A percentile compares a stretch with the other conserved stretches of the same genome.
phyloP scores from a whole-genome alignment of 306 rosid genomes.

The Myrica gale region DNA sequence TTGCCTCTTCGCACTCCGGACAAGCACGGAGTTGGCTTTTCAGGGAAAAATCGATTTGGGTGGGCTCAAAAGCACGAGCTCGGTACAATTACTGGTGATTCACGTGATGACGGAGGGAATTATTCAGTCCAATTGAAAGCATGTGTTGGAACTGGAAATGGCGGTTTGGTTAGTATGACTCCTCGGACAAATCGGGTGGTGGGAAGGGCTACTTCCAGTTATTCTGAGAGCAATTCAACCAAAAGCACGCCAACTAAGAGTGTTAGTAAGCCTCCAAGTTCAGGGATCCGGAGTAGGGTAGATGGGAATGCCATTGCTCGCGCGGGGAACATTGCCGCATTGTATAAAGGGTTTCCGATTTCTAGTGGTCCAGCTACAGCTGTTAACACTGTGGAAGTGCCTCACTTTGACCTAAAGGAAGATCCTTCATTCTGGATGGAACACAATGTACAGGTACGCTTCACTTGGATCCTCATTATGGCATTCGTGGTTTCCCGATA shows the following conservation, averaged over 20 bases:
- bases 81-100: conserved; percentile 30
- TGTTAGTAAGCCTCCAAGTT: conserved; percentile 65
- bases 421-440: conserved; percentile 95
- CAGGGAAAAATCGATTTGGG: conserved; percentile 51
- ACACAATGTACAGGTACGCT: conserved; percentile 84
- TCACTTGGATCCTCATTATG: conserved; percentile 3
- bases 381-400: conserved; percentile 80
- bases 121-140: conserved; percentile 30
- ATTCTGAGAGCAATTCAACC: conserved; percentile 67
- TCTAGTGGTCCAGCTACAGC: conserved; percentile 45
- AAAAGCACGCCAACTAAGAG: conserved; percentile 88
- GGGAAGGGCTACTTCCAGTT: conserved; percentile 49
- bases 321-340: conserved; percentile 52
- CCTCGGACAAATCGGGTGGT: conserved; percentile 52
- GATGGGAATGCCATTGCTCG: conserved; percentile 62
- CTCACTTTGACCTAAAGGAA: conserved; percentile 96
- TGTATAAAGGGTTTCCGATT: conserved; percentile 74
- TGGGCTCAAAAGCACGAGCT: conserved; percentile 71
- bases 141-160: conserved; percentile 46
- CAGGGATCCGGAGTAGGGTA: conserved; percentile 55
- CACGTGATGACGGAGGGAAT: conserved; percentile 39
- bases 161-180: conserved; percentile 47
- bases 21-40: conserved; percentile 46
- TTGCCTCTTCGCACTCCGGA: conserved; percentile 82
- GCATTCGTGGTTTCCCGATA: background rate